Evolutionary conservation across 2,329 filamentous ascomycete species (phyloP).

Genomic region (Gaeumannomyces sp.): DNA sequence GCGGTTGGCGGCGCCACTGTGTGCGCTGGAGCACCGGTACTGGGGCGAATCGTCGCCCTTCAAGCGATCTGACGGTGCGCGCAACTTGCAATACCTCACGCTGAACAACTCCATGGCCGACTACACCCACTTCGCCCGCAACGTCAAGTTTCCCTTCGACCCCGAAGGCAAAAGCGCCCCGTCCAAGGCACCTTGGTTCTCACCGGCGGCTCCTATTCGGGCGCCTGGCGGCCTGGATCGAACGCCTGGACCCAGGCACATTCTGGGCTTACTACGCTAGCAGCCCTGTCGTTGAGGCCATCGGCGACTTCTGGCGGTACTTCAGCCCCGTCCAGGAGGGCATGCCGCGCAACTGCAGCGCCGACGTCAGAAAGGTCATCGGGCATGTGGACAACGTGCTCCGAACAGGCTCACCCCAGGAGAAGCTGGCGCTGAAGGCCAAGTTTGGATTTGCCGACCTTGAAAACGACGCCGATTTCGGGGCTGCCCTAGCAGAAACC

Average conservation of each 20-base stretch:
- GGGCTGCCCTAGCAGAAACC: constrained; percentile 42
- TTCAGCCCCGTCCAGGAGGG: constrained; percentile 47
- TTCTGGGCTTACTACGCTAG: constrained; percentile 54
- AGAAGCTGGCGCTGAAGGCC: constrained; percentile 39
- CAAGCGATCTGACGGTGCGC: constrained; percentile 25
- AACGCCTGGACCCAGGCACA: constrained; percentile 44
- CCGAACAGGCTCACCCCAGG: constrained; percentile 29
- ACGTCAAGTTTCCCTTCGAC: constrained; percentile 39
- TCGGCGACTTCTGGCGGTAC: constrained; percentile 49
- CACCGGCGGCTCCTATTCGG: constrained; percentile 49
- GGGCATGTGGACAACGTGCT: constrained; percentile 43
- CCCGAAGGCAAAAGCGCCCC: constrained; percentile 33
- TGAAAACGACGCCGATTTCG: constrained; percentile 40
- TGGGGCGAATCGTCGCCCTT: constrained; percentile 34
- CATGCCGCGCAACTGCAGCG: constrained; percentile 50
- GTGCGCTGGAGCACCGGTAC: constrained; percentile 37
- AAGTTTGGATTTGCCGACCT: constrained; percentile 42
- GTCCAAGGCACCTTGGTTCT: constrained; percentile 47
- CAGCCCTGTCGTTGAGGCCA: constrained; percentile 47
- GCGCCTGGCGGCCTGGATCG: constrained; percentile 49
- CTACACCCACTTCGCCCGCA: constrained; percentile 33
- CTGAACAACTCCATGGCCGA: constrained; percentile 35
- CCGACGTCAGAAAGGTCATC: constrained; percentile 44
- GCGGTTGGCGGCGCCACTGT: constrained; percentile 32
- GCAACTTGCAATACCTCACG: constrained; percentile 32